phyloP scores from a whole-genome alignment of 1,284 basidiomycete genomes.

The Apiotrichum gracile region DNA sequence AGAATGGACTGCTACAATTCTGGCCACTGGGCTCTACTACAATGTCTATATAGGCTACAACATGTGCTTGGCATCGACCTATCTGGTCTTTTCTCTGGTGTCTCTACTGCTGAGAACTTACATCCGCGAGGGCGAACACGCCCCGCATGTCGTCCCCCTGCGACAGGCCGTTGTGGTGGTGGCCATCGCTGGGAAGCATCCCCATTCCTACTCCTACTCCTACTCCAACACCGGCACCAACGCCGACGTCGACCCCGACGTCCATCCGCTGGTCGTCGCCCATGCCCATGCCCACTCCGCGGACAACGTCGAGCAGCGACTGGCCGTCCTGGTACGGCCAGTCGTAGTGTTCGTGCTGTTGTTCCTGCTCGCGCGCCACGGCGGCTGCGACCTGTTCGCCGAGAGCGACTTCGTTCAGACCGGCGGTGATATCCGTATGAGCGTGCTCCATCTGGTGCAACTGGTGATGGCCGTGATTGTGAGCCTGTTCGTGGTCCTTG shows the following conservation, averaged over 20 bases:
- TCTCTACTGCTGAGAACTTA: background rate
- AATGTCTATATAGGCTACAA: too few relatives aligned
- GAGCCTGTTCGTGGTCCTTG: background rate
- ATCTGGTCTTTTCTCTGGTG: too few relatives aligned
- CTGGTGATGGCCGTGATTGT: background rate
- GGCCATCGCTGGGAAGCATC: background rate
- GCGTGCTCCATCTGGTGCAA: background rate
- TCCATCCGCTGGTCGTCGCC: background rate
- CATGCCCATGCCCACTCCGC: background rate
- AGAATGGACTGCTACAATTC: too few relatives aligned
- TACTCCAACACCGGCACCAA: background rate
- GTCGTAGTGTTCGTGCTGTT: background rate
- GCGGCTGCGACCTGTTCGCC: constrained; percentile 15
- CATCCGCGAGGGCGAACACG: constrained; percentile 14
- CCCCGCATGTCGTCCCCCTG: constrained; percentile 8
- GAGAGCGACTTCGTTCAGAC: constrained; percentile 11
- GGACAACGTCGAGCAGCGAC: constrained; percentile 33
- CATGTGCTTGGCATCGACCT: too few relatives aligned
- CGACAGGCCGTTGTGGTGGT: background rate
- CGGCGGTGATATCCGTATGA: background rate
- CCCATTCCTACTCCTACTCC: too few relatives aligned
- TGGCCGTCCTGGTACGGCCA: constrained; percentile 33
- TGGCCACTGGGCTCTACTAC: too few relatives aligned
- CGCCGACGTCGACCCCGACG: background rate
- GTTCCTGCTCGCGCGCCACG: constrained; percentile 10